Evolutionary conservation across 2,329 filamentous ascomycete genomes (phyloP), one percentile per base, ranked within the genome.

Genomic region (Penicillium sp.): DNA sequence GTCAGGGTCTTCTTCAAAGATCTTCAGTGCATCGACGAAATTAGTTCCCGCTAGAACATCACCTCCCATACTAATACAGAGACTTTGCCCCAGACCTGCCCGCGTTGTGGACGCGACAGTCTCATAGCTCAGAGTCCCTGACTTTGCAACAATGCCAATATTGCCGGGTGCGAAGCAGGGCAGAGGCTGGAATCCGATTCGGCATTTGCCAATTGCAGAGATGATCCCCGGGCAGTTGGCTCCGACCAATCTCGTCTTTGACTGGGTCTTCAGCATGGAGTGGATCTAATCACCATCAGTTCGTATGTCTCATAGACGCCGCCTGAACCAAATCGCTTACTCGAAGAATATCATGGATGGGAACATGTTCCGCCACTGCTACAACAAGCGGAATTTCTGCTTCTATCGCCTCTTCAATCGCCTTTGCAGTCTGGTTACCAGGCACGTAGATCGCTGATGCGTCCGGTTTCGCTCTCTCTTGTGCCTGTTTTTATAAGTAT

Each of bases 191-290:
- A 90, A 89, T 0, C 87, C 86, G 62, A 85, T 82, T 39, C 82
- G 75, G 58, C 86, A 90, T 59, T 76, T 79, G 2, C 81, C 83
- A 21, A 82, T 77, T 0, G 85, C 83, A 4, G 84, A 85, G 49
- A 90, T 88, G 53, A 91, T 88, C 0, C 87, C 87, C 0, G 87
- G 85, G 19, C 84, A 85, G 63, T 90, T 91, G n/a, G 87, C 84
- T 1, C 87, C 87, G 0, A 91, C 84, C 0, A 91, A 75, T 6
- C 87, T 75, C 0, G 84, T 86, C 57, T 79, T 84, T 1, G 77
- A 82, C 62, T 90, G 87, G 0, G 84, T 84, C 53, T 80, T 75
- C 4, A 90, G 75, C 43, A 88, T 82, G 22, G 82, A 82, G 45
- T 87, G 82, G 45, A 86, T 80, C 69, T 85, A 29, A 13, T 10